Base-by-base conservation (phyloP, 768 basidiomycete genomes). In the Psilocybe tampanensis region DNA sequence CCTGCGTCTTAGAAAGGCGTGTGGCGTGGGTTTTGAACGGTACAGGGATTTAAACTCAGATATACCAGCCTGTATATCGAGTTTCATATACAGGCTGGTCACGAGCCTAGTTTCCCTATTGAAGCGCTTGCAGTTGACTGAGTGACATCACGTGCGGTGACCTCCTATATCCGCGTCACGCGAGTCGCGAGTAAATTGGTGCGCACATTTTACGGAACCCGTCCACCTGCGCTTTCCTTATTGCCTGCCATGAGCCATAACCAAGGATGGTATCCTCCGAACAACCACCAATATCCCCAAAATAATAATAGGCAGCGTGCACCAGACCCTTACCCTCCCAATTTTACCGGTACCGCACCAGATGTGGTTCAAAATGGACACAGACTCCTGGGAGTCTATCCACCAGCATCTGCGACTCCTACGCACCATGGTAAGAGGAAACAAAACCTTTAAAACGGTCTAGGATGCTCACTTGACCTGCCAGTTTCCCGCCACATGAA, bases 351-450 rank as follows among this genome's bases (percentile, higher is more conserved):
- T 47, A 64, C 66, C 39, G 68, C 70, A 9, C 64, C 77, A 33
- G 80, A 85, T 68, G 75, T 85, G 4, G 85, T 86, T 3, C 85
- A 89, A 48, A 84, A 86, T 68, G 85, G 88, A 2, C 89, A 90
- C 60, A 72, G 80, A 51, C 71, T 92, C 22, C 77, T 90, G 44
- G 81, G 84, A 3, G 76, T 81, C 32, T 92, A 90, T 68, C 88
- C 91, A 36, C 79, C 87, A 64, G 87, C 87, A 36, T 91, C 90
- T 57, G 86, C 87, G 23, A 89, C 86, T 3, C 89, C 90, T n/a
- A 82, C 89, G 8, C 78, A 84, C 34, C 90, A 92, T 66, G 89
- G 91, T 90, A 66, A 59, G 72, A 63, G 43, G 32, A 44, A 36
- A 18, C 11, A 41, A 60, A 26, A 18, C 26, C 21, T 45, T 15